Evolutionary conservation across 2,329 filamentous ascomycete genomes (phyloP), one percentile per base, ranked within the genome.

Genomic region (Penicillium sp.): DNA sequence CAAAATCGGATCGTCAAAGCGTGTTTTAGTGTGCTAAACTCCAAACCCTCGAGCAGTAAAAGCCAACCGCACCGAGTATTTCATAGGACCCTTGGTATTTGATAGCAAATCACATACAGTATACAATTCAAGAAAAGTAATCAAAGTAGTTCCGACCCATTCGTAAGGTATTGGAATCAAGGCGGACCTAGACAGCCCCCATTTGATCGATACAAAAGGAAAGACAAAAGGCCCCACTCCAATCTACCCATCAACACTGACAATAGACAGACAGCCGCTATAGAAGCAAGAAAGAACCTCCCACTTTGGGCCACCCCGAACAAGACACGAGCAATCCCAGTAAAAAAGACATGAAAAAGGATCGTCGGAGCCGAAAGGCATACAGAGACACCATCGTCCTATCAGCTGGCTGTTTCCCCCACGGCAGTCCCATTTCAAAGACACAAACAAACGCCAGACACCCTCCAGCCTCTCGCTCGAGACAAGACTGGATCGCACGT

Each of bases 401-500:
- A n/a, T 26, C 25, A 26, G 14, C 25, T 28, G 43, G 25, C 6
- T n/a, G 43, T 46, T 8, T 6, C 14, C 25, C 4, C 25, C 26
- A 16, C 28, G 13, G 16, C 46, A 13, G 46, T 33, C 22, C 46
- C 16, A 22, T 22, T 13, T 10, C 26, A 37, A 14, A 40, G 33
- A 26, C 33, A 37, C 19, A 52, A n/a, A 40, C 64, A 53, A 28
- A 40, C 64, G 51, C 64, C 63, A 57, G 38, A 57, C 64, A 57
- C 64, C 60, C 55, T 63, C 64, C 62, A 61, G 64, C 55, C 26
- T 55, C 46, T 26, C 54, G 46, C 26, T 46, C 28, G 16, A 28
- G 46, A 11, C 6, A 35, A 55, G 43, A 57, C 59, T 56, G 60
- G 60, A 65, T 65, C 63, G 62, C 58, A 60, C 40, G 42, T 52